Conservation (phyloP, 2,329 filamentous ascomycete species). For the Clonostachys chloroleuca region DNA sequence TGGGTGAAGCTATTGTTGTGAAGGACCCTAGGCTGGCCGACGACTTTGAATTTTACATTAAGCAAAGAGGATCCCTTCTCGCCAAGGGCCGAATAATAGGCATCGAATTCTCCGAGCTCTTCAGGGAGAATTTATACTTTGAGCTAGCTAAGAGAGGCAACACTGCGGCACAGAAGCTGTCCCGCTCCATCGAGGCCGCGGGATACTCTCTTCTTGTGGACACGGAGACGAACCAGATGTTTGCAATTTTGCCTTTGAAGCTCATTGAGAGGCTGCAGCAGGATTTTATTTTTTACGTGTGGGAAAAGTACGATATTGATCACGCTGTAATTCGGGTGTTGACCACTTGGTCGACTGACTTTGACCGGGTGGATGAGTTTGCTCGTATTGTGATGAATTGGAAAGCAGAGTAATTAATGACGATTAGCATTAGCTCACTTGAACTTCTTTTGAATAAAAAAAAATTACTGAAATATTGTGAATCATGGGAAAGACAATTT, state of each 20-base stretch:
- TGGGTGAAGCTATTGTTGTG: conserved; percentile 46
- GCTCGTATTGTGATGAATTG: conserved; percentile 13
- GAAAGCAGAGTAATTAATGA: neutral
- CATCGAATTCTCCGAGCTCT: conserved; percentile 43
- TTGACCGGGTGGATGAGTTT: conserved; percentile 31
- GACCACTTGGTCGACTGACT: conserved; percentile 46
- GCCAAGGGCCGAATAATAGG: conserved; percentile 45
- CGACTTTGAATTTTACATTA: conserved; percentile 45
- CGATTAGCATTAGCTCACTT: too few relatives aligned
- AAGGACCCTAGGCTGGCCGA: conserved; percentile 31
- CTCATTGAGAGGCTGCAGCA: conserved; percentile 33
- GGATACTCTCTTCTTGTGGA: conserved; percentile 35
- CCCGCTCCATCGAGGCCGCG: conserved; percentile 30
- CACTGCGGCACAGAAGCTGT: conserved; percentile 34
- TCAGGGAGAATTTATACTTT: conserved; percentile 37
- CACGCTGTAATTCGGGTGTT: conserved; percentile 36
- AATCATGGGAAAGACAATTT: too few relatives aligned
- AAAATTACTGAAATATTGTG: too few relatives aligned
- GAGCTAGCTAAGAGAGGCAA: conserved; percentile 39
- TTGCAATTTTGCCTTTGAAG: conserved; percentile 32
- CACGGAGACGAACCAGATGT: conserved; percentile 48
- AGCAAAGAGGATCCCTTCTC: conserved; percentile 44
- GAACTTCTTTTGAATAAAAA: too few relatives aligned
- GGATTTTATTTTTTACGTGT: conserved; percentile 39
- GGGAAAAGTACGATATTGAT: conserved; percentile 34